A percentile compares a stretch with the other conserved stretches of the same genome.
phyloP scores from a whole-genome alignment of 2,329 filamentous ascomycete species.

The Trichoderma citrinoviride region DNA sequence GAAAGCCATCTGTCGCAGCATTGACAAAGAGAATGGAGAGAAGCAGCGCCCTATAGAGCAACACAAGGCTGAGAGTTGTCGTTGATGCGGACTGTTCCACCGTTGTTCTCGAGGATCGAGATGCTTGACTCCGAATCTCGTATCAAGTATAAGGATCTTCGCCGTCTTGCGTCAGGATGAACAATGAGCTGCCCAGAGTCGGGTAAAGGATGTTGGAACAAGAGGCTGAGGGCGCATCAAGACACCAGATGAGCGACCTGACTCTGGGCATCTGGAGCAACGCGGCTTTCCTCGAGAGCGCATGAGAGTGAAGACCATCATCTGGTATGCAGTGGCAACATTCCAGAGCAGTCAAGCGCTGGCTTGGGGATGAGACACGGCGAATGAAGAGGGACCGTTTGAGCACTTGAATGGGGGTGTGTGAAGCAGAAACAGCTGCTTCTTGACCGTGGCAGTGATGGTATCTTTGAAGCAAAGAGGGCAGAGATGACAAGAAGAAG shows the following conservation, averaged over 20 bases:
- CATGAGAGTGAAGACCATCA: background rate
- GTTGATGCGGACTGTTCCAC: background rate
- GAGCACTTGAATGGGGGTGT: background rate
- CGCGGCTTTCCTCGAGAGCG: conserved; percentile 2
- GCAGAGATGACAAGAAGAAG: background rate
- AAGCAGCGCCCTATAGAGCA: background rate
- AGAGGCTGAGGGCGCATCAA: background rate
- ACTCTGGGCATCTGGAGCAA: background rate
- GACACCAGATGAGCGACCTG: background rate
- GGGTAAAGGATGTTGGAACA: background rate
- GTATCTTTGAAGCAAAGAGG: background rate
- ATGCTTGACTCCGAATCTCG: background rate
- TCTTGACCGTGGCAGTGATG: too few species aligned
- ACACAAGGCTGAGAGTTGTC: background rate
- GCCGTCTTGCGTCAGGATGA: conserved; percentile 17
- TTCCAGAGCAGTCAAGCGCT: conserved; percentile 13
- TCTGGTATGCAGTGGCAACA: conserved; percentile 20
- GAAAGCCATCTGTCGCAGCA: background rate
- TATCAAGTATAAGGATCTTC: conserved; percentile 6
- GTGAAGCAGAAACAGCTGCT: background rate
- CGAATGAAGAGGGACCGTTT: background rate
- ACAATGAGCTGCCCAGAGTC: conserved; percentile 15
- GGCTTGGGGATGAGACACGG: conserved; percentile 11
- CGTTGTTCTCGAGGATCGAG: background rate
- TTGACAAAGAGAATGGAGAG: background rate